These are phyloP conservation scores for Apiotrichum porosum DNA, from an alignment of 1,284 basidiomycete species.

Conservation along the genomic window DNA sequence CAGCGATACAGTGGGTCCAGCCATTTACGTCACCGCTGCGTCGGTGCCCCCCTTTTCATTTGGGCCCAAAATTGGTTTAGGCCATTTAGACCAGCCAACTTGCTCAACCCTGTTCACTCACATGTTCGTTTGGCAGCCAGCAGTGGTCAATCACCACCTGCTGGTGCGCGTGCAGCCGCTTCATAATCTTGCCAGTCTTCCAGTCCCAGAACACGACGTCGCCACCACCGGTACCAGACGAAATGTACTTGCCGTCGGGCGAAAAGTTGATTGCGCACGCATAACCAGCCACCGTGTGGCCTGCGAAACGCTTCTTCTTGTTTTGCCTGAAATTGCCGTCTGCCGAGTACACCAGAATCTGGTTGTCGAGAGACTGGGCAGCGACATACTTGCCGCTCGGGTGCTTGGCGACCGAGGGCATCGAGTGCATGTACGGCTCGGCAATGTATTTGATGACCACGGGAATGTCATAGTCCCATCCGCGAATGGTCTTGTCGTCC, in stretches of 20 bases:
- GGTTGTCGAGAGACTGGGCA: conserved; percentile 95
- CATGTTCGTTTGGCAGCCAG: conserved; percentile 96
- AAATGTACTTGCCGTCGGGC: conserved; percentile 93
- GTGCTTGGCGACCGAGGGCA: conserved; percentile 94
- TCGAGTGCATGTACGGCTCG: conserved; percentile 98
- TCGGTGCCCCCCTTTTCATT: too few species aligned
- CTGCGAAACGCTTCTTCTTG: conserved; percentile 95
- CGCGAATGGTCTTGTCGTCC: conserved; percentile 98
- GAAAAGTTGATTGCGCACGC: conserved; percentile 95
- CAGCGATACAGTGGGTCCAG: not conserved
- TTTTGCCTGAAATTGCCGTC: conserved; percentile 93
- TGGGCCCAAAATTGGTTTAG: too few species aligned
- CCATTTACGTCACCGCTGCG: conserved; percentile 17
- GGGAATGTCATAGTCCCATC: conserved; percentile 97
- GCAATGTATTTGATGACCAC: conserved; percentile 99
- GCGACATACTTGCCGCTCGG: conserved; percentile 95
- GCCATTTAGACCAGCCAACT: too few species aligned
- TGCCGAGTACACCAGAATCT: conserved; percentile 92
- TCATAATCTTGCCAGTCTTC: conserved; percentile 94
- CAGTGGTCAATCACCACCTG: conserved; percentile 96
- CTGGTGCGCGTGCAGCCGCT: conserved; percentile 77
- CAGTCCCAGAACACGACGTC: conserved; percentile 99
- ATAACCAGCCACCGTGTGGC: conserved; percentile 93
- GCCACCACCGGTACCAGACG: conserved; percentile 89
- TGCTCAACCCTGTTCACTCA: too few species aligned